Evolutionary conservation across 148 eudicot species (phyloP).

Genomic region (Chenopodium album): DNA sequence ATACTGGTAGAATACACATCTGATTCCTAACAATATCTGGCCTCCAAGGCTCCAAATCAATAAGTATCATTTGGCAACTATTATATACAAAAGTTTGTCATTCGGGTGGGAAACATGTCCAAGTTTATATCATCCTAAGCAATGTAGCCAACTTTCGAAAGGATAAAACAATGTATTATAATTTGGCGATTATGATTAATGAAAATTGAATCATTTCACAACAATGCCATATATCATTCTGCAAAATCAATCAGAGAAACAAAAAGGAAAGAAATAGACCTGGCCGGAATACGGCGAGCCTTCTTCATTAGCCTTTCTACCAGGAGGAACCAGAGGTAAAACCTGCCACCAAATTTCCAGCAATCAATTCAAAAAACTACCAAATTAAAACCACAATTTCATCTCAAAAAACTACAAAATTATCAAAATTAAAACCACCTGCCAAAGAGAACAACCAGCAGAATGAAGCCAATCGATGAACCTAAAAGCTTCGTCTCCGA

Average conservation of each 20-base stretch:
- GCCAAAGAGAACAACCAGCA: constrained; percentile 92
- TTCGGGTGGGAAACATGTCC: no score
- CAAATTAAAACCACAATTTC: neutral
- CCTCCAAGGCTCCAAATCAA: no score
- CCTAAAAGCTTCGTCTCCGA: constrained; percentile 61
- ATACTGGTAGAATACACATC: no score
- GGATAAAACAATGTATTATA: no score
- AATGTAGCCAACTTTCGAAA: no score
- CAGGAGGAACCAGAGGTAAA: constrained; percentile 98
- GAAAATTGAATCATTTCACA: no score
- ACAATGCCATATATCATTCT: no score
- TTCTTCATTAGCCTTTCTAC: constrained; percentile 79
- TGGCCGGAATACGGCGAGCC: constrained; percentile 97
- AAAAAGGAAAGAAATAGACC: constrained; percentile 34
- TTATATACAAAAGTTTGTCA: no score
- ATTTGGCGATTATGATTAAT: no score
- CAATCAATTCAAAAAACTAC: neutral
- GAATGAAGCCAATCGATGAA: constrained; percentile 84
- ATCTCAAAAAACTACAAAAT: neutral
- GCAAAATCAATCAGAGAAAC: neutral
- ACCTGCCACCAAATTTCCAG: constrained; percentile 44
- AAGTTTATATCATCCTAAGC: no score
- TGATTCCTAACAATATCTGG: no score
- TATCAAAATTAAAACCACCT: constrained; percentile 34
- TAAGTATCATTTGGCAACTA: no score